Evolutionary conservation across 176 grass and related monocot genomes (phyloP).

Genomic region (Carex cristatella): DNA sequence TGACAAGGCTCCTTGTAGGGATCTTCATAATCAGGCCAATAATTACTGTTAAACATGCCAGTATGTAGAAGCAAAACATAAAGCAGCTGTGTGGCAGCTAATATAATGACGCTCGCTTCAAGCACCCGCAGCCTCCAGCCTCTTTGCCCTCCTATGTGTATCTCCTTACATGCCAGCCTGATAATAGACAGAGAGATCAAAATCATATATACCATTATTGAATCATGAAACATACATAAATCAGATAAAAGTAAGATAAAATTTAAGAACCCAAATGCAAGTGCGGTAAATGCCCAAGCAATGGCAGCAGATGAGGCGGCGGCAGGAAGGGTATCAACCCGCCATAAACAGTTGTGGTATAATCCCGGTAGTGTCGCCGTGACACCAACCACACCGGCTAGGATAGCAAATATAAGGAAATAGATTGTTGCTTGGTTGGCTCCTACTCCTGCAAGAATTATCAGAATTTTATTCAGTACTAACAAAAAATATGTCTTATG

Average conservation of each 20-base stretch:
- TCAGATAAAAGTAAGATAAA: not conserved
- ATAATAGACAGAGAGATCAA: not conserved
- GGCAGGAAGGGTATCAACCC: constrained; percentile 44
- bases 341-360: constrained; percentile 60
- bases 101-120: constrained; percentile 34
- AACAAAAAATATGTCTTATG: too few species aligned
- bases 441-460: constrained; percentile 35
- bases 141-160: constrained; percentile 30
- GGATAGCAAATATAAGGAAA: constrained; percentile 65
- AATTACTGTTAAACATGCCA: constrained; percentile 35
- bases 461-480: not conserved
- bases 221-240: not conserved
- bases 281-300: constrained; percentile 63
- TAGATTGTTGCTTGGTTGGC: constrained; percentile 81
- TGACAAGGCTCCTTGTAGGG: not conserved
- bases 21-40: constrained; percentile 31
- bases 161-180: constrained; percentile 61
- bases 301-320: constrained; percentile 40
- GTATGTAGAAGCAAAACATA: constrained; percentile 48
- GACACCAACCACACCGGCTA: constrained; percentile 61
- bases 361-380: constrained; percentile 42
- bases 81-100: constrained; percentile 51
- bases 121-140: constrained; percentile 53
- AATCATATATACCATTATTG: not conserved
- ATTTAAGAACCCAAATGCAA: constrained; percentile 51